Conservation (phyloP, 495 filamentous ascomycete genomes). For the Hapsidospora chrysogenum region DNA sequence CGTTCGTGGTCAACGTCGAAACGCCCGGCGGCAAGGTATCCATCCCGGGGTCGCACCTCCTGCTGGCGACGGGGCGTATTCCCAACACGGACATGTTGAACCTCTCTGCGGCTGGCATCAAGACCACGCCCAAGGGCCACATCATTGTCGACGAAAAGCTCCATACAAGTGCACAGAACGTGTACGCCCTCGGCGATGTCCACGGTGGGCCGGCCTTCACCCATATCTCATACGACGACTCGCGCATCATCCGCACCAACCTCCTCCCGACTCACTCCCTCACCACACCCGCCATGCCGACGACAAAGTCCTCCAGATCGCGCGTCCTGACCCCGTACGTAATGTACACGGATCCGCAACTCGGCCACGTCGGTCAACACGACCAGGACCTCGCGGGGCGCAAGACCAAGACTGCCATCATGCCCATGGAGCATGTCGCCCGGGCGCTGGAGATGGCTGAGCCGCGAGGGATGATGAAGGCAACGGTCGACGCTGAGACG, state of each 20-base stretch:
- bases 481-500: constrained; percentile 23
- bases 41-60: constrained; percentile 18
- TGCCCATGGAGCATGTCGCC: constrained; percentile 35
- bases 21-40: not conserved
- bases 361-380: constrained; percentile 31
- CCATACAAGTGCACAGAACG: constrained; percentile 16
- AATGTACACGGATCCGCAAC: constrained; percentile 35
- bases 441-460: constrained; percentile 35
- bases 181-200: constrained; percentile 34
- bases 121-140: constrained; percentile 17
- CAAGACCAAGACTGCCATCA: constrained; percentile 22
- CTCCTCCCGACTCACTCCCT: constrained; percentile 7
- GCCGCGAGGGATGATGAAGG: constrained; percentile 34
- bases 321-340: constrained; percentile 27
- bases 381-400: constrained; percentile 4
- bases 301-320: constrained; percentile 10
- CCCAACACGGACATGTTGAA: constrained; percentile 27
- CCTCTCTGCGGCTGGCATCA: constrained; percentile 16
- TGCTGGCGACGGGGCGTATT: constrained; percentile 27
- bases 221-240: constrained; percentile 38
- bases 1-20: constrained; percentile 1
- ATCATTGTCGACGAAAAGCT: constrained; percentile 22
- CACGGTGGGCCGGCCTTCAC: constrained; percentile 36
- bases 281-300: too few species aligned
- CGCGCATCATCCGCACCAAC: constrained; percentile 29